Base-by-base conservation (phyloP, 495 filamentous ascomycete genomes). In the Neurospora sp. region DNA sequence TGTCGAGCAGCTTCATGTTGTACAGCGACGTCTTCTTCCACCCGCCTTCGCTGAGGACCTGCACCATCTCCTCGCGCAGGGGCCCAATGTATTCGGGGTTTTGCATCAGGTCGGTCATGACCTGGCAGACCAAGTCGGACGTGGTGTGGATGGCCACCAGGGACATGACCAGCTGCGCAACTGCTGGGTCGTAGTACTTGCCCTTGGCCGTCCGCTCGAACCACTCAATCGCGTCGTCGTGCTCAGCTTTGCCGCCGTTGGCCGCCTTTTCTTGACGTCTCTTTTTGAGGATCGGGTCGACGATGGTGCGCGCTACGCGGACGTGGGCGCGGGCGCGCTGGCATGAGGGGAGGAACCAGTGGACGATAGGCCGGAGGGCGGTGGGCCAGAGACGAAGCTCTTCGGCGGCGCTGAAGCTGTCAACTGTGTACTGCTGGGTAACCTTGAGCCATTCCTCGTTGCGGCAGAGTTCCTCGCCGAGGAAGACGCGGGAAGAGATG, bases 1-100 rank as follows among this genome's bases (percentile, higher is more conserved):
- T 85, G 75, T 88, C 86, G 75, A 90, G 78, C 46, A 87, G 73
- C 72, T 85, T 84, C 79, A 89, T 76, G 71, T 87, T 88, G 68
- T 83, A 81, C 10, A 89, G 74, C 8, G 84, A 83, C 12, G 81
- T 79, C 77, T 86, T 88, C 41, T 83, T 82, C 79, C 87, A 80
- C 18, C 78, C 80, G 35, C 78, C 76, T 11, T 81, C 75, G 39
- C 72, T 69, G 37, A 84, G 76, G 1, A 81, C 78, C 2, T 69
- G 40, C 18, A 76, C 38, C 12, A 84, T 79, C 74, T 86, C 84
- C 2, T 82, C 72, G 3, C 83, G 78, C 8, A 86, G 74, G 1
- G 73, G 71, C 31, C 80, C 42, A 3, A 84, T 39, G 8, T 82
- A 69, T n/a, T 84, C 82, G 0, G 79, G 80, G 41, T 84, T 77